Conservation (phyloP, 345 rosid species). For the Dimocarpus longan region DNA sequence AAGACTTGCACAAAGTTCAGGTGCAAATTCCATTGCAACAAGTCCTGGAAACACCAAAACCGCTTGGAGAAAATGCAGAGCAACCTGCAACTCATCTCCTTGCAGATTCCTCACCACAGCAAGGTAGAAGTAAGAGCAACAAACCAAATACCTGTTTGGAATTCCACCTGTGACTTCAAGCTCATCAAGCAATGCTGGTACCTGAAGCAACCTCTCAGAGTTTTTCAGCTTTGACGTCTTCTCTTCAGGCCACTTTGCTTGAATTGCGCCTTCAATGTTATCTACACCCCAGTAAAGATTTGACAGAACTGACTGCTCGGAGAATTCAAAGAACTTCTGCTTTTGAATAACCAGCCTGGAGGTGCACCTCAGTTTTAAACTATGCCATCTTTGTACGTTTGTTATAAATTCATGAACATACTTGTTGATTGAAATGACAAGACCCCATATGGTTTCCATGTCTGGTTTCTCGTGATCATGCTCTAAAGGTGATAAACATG, state of each 20-base stretch:
- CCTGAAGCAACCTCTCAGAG: conserved; percentile 83
- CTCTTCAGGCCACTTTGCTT: conserved; percentile 40
- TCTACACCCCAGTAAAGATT: conserved; percentile 82
- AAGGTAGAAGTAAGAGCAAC: conserved; percentile 57
- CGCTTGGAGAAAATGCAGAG: conserved; percentile 73
- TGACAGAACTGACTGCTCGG: conserved; percentile 65
- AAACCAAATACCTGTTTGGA: conserved; percentile 46
- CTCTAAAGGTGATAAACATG: conserved; percentile 27
- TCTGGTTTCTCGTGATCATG: conserved; percentile 38
- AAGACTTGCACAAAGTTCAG: conserved; percentile 48
- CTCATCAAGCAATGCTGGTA: conserved; percentile 85
- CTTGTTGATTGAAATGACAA: conserved; percentile 48
- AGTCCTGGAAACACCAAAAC: conserved; percentile 57
- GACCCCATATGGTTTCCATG: conserved; percentile 42
- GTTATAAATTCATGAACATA: conserved; percentile 39
- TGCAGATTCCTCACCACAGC: conserved; percentile 59
- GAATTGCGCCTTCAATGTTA: conserved; percentile 58
- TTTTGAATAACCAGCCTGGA: conserved; percentile 42
- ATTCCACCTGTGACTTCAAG: conserved; percentile 66
- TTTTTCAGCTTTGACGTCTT: conserved; percentile 36
- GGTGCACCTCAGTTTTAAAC: conserved; percentile 44
- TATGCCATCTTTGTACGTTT: conserved; percentile 37
- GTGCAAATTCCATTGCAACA: conserved; percentile 46
- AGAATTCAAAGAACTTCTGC: conserved; percentile 54
- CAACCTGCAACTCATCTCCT: conserved; percentile 67